Evolutionary conservation across 495 filamentous ascomycete genomes (phyloP), one percentile per base, ranked within the genome.

Genomic region (Talaromyces stipitatus): DNA sequence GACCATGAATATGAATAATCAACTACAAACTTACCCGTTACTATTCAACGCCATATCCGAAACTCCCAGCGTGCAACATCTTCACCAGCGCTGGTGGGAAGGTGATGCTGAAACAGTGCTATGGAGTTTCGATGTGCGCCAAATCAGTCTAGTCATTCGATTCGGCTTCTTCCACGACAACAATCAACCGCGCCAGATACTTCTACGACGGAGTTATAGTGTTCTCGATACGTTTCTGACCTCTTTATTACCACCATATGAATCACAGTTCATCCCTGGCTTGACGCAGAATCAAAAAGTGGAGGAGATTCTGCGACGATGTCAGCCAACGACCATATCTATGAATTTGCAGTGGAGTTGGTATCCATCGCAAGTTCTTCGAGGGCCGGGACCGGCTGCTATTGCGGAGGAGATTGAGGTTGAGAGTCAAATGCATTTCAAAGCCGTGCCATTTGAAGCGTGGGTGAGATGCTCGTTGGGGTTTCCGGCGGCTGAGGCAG

Each of bases 381-480:
- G 59, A 23, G 50, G 56, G 0, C 46, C 61, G 7, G 66, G 68
- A 28, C 51, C 69, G 2, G 41, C 54, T 2, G 51, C 53, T 2
- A 68, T 75, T 55, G 74, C 74, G 1, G 41, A 56, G 3, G 70
- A 62, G 2, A 74, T 77, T 50, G 72, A 77, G 29, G 61, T 66
- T 4, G 72, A 75, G 58, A 77, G 74, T 43, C 72, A 74, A 63
- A 62, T 73, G 24, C 74, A 75, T n/a, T 74, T 75, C 22, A 65
- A 55, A 16, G 69, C 61, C 8, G 66, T 77, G 53, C 61, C 66
- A 5, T 77, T 77, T 46, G 72, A 77, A 52, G 72, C 73, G 24
- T 54, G 72, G 28, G 71, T 77, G 18, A 69, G 74, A 12, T 70
- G 69, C 36, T 64, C 74, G 4, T 57, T 77, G 53, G 72, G 71